Percentiles rank a stretch among this genome's conserved stretches.
These are phyloP conservation scores for Anisodus tanguticus DNA, from an alignment of 257 asterid species.

Conservation along the genomic window DNA sequence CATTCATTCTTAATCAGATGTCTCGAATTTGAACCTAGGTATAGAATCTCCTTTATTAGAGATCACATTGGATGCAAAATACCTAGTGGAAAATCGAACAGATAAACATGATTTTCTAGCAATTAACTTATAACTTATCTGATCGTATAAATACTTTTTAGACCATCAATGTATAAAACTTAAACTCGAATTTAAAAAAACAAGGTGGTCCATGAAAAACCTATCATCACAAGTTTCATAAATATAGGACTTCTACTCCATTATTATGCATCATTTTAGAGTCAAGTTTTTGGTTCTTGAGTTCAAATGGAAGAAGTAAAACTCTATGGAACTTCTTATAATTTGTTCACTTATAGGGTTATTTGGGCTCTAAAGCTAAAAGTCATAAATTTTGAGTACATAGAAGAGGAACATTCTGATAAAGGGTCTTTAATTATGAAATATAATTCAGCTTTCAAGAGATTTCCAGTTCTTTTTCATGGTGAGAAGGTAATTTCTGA, in stretches of 20 bases:
- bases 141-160: neutral
- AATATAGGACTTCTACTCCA: neutral
- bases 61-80: neutral
- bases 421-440: constrained; percentile 26
- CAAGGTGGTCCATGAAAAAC: neutral
- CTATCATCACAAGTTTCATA: neutral
- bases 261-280: neutral
- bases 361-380: constrained; percentile 34
- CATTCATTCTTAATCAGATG: neutral
- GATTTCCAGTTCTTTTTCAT: constrained; percentile 37
- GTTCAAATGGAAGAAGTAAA: constrained; percentile 27
- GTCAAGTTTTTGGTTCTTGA: neutral
- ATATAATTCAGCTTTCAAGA: constrained; percentile 33
- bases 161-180: neutral
- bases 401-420: constrained; percentile 33
- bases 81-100: neutral
- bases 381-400: constrained; percentile 16
- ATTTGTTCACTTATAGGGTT: constrained; percentile 26
- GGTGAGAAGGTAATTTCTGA: constrained; percentile 30
- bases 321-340: constrained; percentile 28
- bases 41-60: neutral
- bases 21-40: neutral
- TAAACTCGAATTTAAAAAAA: neutral
- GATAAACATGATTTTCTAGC: neutral
- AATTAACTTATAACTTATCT: neutral